Conservation (phyloP, 2,329 filamentous ascomycete genomes). For the Microcyclosporella mali region DNA sequence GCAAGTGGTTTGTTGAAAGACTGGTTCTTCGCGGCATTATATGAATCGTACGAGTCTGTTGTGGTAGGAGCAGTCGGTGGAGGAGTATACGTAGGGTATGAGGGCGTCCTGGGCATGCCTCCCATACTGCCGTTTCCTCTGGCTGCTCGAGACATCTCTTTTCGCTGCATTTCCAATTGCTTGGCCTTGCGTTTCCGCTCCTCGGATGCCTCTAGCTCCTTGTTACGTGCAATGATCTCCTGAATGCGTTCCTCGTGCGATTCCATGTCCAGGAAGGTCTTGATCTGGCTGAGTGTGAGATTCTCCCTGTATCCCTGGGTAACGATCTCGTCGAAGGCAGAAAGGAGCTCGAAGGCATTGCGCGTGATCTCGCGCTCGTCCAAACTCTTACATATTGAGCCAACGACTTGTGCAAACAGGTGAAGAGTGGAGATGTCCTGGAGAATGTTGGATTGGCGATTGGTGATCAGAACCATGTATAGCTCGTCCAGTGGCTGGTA, state of each 20-base stretch:
- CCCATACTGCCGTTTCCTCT: slow-evolving; percentile 39
- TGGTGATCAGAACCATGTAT: slow-evolving; percentile 99
- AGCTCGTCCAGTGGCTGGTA: slow-evolving; percentile 98
- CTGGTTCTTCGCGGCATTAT: slow-evolving; percentile 98
- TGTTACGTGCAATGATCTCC: slow-evolving; percentile 94
- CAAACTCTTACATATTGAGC: slow-evolving; percentile 89
- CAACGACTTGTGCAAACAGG: slow-evolving; percentile 94
- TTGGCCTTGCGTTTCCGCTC: slow-evolving; percentile 98
- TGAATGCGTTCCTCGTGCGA: slow-evolving; percentile 98
- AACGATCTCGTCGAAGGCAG: slow-evolving; percentile 94
- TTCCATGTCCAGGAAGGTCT: slow-evolving; percentile 99
- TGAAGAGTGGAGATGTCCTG: slow-evolving; percentile 99
- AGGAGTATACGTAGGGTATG: slow-evolving; percentile 84
- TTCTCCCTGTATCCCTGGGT: slow-evolving; percentile 95
- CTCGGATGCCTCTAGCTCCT: slow-evolving; percentile 95
- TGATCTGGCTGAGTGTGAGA: slow-evolving; percentile 92
- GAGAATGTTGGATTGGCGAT: slow-evolving; percentile 97
- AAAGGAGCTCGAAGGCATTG: slow-evolving; percentile 93
- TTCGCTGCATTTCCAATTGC: slow-evolving; percentile 97
- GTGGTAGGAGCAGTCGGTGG: slow-evolving; percentile 75
- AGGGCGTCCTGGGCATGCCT: slow-evolving; percentile 64
- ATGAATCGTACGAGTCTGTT: slow-evolving; percentile 81
- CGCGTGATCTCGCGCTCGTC: slow-evolving; percentile 92
- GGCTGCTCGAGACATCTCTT: slow-evolving; percentile 78
- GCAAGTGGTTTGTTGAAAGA: slow-evolving; percentile 67